Percentiles rank a stretch among this genome's conserved stretches.
These are phyloP conservation scores for Solanum hybrid DNA, from an alignment of 305 asterid species.

Conservation along the genomic window DNA sequence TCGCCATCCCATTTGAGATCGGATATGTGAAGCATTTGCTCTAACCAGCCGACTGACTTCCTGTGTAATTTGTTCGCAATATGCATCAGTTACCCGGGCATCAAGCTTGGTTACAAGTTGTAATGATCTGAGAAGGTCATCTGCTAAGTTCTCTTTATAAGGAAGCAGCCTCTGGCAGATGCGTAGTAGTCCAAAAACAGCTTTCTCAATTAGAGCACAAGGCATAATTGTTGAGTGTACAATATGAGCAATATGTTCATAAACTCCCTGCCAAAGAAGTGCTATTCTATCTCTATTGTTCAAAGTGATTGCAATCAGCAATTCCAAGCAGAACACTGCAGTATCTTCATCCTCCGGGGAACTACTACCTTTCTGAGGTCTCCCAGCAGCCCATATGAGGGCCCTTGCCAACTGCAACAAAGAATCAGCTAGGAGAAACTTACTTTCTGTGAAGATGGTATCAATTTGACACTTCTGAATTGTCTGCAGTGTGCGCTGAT, in stretches of 20 bases:
- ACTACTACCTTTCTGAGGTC: slow-evolving; percentile 80
- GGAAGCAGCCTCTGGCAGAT: slow-evolving; percentile 90
- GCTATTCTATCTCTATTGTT: slow-evolving; percentile 87
- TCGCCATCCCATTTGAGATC: slow-evolving; percentile 82
- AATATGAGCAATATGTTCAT: slow-evolving; percentile 81
- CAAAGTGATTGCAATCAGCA: slow-evolving; percentile 82
- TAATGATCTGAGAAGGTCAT: slow-evolving; percentile 72
- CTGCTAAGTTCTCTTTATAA: slow-evolving; percentile 84
- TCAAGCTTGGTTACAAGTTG: slow-evolving; percentile 89
- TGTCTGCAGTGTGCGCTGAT: slow-evolving; percentile 92
- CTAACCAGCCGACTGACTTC: slow-evolving; percentile 82
- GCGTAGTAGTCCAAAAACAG: slow-evolving; percentile 88
- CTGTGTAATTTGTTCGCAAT: slow-evolving; percentile 94
- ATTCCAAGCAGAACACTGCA: slow-evolving; percentile 91
- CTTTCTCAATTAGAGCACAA: slow-evolving; percentile 87
- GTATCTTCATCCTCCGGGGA: slow-evolving; percentile 97
- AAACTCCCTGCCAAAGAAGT: slow-evolving; percentile 90
- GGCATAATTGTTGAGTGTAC: slow-evolving; percentile 93
- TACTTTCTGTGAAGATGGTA: slow-evolving; percentile 89
- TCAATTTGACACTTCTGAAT: slow-evolving; percentile 92
- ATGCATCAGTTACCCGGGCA: slow-evolving; percentile 88
- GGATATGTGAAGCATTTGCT: slow-evolving; percentile 78
- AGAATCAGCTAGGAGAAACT: slow-evolving; percentile 79
- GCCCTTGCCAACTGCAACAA: slow-evolving; percentile 89
- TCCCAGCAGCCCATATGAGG: slow-evolving; percentile 93